phyloP scores from a whole-genome alignment of 2,329 filamentous ascomycete species.

The Cercospora sp. region DNA sequence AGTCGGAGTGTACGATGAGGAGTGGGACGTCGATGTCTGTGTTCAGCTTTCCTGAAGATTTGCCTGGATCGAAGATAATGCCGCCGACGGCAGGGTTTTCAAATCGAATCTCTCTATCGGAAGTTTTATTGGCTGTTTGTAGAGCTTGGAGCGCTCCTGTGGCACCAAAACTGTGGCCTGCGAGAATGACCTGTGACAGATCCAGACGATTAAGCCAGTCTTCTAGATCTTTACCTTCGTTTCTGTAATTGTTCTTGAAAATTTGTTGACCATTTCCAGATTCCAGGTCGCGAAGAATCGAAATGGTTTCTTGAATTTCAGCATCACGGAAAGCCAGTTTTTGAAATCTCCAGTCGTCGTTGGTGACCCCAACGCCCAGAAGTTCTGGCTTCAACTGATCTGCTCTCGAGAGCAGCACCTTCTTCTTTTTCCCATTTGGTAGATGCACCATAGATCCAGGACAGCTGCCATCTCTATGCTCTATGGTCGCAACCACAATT shows the following conservation, averaged over 20 bases:
- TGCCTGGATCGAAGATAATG: slow-evolving; percentile 65
- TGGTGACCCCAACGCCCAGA: slow-evolving; percentile 18
- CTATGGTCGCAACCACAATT: slow-evolving; percentile 46
- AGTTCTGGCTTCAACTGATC: slow-evolving; percentile 36
- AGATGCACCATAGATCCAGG: slow-evolving; percentile 44
- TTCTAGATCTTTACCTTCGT: slow-evolving; percentile 49
- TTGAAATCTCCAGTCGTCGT: slow-evolving; percentile 27
- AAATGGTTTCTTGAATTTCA: slow-evolving; percentile 48
- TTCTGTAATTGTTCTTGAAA: slow-evolving; percentile 47
- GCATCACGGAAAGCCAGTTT: slow-evolving; percentile 45
- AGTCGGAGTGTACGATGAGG: slow-evolving; percentile 62
- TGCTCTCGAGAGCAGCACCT: slow-evolving; percentile 41
- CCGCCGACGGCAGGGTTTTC: slow-evolving; percentile 54
- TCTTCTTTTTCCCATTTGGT: slow-evolving; percentile 37
- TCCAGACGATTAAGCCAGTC: slow-evolving; percentile 57
- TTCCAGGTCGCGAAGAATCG: slow-evolving; percentile 41
- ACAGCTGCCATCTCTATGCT: slow-evolving; percentile 49
- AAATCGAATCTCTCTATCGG: slow-evolving; percentile 12
- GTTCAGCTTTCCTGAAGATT: slow-evolving; percentile 61
- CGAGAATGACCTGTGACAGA: slow-evolving; percentile 55
- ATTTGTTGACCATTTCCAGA: slow-evolving; percentile 38
- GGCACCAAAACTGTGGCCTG: slow-evolving; percentile 65
- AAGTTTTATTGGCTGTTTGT: slow-evolving; percentile 47
- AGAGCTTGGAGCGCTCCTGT: slow-evolving; percentile 62
- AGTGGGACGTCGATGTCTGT: slow-evolving; percentile 57